A percentile compares a stretch with the other conserved stretches of the same genome.
These are phyloP conservation scores for Melanogaster broomeanus DNA, from an alignment of 768 basidiomycete species.

Conservation along the genomic window DNA sequence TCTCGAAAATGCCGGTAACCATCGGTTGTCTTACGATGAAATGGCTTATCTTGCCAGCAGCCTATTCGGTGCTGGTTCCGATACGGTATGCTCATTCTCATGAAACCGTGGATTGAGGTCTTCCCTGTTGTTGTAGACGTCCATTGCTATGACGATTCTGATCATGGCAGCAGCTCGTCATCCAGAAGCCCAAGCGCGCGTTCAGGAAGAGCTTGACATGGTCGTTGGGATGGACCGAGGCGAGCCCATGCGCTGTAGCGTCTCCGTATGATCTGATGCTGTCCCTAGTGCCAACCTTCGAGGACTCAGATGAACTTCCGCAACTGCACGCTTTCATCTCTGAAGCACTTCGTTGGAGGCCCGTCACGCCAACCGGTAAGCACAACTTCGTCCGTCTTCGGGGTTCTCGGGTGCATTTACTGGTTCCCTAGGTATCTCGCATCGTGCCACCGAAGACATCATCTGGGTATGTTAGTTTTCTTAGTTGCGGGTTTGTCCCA, in stretches of 20 bases:
- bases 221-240: conserved; percentile 42
- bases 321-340: conserved; percentile 35
- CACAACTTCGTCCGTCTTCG: not conserved
- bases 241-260: not conserved
- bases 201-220: conserved; percentile 51
- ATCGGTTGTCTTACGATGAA: no score
- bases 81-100: no score
- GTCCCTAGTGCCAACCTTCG: conserved; percentile 33
- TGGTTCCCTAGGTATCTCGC: not conserved
- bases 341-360: conserved; percentile 39
- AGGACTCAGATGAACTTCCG: conserved; percentile 30
- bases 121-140: conserved; percentile 34
- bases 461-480: conserved; percentile 4
- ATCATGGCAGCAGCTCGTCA: conserved; percentile 53
- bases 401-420: not conserved
- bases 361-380: conserved; percentile 31
- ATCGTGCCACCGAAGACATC: conserved; percentile 9
- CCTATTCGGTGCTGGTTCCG: no score
- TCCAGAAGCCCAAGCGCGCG: conserved; percentile 46
- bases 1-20: no score
- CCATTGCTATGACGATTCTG: conserved; percentile 48
- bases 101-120: not conserved
- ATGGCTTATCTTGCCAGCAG: no score
- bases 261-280: not conserved
- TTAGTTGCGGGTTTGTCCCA: conserved; percentile 30